Percentiles rank a stretch among this genome's conserved stretches.
Evolutionary conservation across 2,329 filamentous ascomycete genomes (phyloP).

Genomic region (Fusarium heterosporum): DNA sequence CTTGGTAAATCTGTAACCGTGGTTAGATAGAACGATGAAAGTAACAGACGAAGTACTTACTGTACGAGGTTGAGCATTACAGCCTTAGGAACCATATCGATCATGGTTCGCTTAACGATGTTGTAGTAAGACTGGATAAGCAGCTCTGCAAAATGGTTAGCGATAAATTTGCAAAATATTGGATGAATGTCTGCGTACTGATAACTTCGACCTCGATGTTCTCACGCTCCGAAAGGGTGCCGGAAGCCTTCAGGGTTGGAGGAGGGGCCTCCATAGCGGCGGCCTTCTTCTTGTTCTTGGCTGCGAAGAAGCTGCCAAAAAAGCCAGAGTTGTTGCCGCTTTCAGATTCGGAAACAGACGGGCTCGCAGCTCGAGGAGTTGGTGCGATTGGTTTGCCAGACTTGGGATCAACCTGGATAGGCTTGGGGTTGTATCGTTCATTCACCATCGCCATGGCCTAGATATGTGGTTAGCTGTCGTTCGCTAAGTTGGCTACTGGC

Average conservation of each 20-base stretch:
- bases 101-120: constrained; percentile 98
- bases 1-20: constrained; percentile 79
- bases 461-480: constrained; percentile 16
- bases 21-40: constrained; percentile 28
- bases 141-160: constrained; percentile 71
- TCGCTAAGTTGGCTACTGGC: neutral
- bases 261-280: constrained; percentile 99
- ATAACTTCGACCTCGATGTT: constrained; percentile 98
- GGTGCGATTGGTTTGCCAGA: constrained; percentile 89
- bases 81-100: constrained; percentile 99
- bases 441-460: constrained; percentile 97
- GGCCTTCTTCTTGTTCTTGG: constrained; percentile 99
- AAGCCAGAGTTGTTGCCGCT: constrained; percentile 77
- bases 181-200: constrained; percentile 69
- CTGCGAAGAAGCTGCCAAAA: constrained; percentile 98
- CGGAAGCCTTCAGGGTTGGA: constrained; percentile 91
- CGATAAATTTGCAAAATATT: neutral
- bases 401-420: constrained; percentile 97
- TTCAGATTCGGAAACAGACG: constrained; percentile 68
- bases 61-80: constrained; percentile 98
- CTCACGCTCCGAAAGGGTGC: constrained; percentile 93
- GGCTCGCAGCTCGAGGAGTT: constrained; percentile 80
- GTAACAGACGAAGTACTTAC: constrained; percentile 65
- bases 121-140: constrained; percentile 98
- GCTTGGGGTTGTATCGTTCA: constrained; percentile 88